A percentile compares a stretch with the other conserved stretches of the same genome.
phyloP scores from a whole-genome alignment of 2,329 filamentous ascomycete genomes.

The Ceratocystis ficicola region DNA sequence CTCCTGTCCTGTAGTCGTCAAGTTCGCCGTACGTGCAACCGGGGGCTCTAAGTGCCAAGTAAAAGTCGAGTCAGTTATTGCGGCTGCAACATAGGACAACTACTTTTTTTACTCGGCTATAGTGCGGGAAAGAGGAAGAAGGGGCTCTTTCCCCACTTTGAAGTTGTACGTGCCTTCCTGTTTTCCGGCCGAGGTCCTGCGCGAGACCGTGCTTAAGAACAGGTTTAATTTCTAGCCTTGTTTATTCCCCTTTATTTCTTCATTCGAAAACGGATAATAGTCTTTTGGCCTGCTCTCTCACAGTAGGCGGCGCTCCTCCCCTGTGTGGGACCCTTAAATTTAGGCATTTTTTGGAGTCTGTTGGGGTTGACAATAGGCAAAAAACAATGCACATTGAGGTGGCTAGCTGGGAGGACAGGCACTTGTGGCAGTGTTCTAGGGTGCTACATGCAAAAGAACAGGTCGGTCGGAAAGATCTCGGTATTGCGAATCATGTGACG shows the following conservation, averaged over 20 bases:
- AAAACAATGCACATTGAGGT: neutral
- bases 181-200: conserved; percentile 20
- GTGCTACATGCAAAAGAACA: neutral
- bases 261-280: neutral
- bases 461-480: conserved; percentile 1
- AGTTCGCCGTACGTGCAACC: too few species aligned
- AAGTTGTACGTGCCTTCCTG: conserved; percentile 9
- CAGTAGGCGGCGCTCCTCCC: too few species aligned
- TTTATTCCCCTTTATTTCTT: neutral
- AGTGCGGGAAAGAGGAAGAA: conserved; percentile 6
- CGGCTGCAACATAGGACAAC: neutral
- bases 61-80: neutral
- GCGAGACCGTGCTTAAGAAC: neutral
- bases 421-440: neutral
- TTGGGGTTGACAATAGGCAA: conserved; percentile 6
- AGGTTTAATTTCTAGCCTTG: neutral
- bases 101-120: conserved; percentile 1
- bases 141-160: neutral
- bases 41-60: neutral
- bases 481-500: neutral
- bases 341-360: neutral
- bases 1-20: too few species aligned
- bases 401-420: neutral
- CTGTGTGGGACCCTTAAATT: neutral
- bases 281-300: neutral